Evolutionary conservation across 1,284 basidiomycete genomes (phyloP), one percentile per base, ranked within the genome.

Genomic region (Irpex rosettiformis): DNA sequence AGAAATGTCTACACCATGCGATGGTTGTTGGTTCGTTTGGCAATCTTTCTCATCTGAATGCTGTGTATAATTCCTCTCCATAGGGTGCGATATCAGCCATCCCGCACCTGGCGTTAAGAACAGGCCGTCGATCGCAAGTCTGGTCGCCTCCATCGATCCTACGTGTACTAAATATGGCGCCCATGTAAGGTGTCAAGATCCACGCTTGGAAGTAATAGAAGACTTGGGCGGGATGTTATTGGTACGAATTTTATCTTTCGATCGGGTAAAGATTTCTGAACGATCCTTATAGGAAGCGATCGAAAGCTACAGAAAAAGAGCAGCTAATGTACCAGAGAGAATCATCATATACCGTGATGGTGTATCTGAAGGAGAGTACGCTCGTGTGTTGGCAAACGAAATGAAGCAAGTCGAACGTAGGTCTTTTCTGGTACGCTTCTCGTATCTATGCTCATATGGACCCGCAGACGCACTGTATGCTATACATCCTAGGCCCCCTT

Each of bases 321-420:
- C 5, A n/a, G 28, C n/a, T 30, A 18, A 21, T 7, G 29, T 54
- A 11, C 60, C 60, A 3, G n/a, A 53, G 37, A 58, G 25, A 18
- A 56, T 88, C 2, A 62, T 84, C 1, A 79, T 87, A 58, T 88
- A 78, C 71, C 74, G 86, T 2, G 86, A 88, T 67, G 86, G 86
- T 0, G 73, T 89, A 1, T 86, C 83, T 1, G 86, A 88, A 62
- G 85, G 84, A 0, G 85, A 88, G 61, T 83, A 79, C 54, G 66
- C 69, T 3, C 65, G 66, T 1, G 80, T 85, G 1, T 74, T 70
- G 0, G 60, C 68, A 2, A 53, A 68, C 1, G 86, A 88, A 61
- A 75, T 84, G 5, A 37, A 62, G 1, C 72, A 73, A 0, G 78
- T 88, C 52, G 66, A 75, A 62, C 66, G 84, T 83, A 25, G 7